Evolutionary conservation across 768 basidiomycete species (phyloP), one percentile per base, ranked within the genome.

Genomic region (Boletus fagicola): DNA sequence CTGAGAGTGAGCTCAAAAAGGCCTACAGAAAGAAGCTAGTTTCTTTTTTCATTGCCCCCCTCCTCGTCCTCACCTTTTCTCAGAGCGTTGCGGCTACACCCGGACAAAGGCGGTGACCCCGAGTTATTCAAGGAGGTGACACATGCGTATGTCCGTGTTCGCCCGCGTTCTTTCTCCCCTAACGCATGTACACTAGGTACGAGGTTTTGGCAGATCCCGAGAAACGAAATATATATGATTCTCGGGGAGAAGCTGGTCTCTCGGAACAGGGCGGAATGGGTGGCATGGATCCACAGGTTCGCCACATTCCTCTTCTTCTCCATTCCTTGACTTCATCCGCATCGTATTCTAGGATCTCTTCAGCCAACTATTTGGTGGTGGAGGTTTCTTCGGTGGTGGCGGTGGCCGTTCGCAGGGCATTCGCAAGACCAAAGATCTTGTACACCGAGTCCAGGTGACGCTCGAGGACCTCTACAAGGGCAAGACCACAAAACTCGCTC

Each of bases 381-480:
- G 83, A 0, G 85, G 87, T 9, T 86, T 90, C 70, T 89, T 90
- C 62, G 88, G 89, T 38, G 88, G 84, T 2, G 67, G 65, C 0
- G 84, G 84, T n/a, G 81, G 84, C 22, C 76, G 82, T 57, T 78
- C 82, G 24, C 82, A 80, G 60, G 91, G 89, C 15, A 87, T 90
- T 20, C 90, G 94, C 68, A 94, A 92, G 75, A 97, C 94, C 58
- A 98, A 98, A 74, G 97, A 99, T 74, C 91, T 99, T 62, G 90
- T 98, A 5, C 97, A 99, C 76, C 90, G 95, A 55, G 92, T 98
- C 61, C 83, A 90, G 69, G 94, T 98, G 68, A 85, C 93, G n/a
- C 86, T 99, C 61, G 96, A 98, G 75, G 97, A 99, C 72, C 84
- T 99, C 5, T 98, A 98, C 85, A 94, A 92, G 74, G 96, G 97